Evolutionary conservation across 2,329 filamentous ascomycete species (phyloP).

Genomic region (Ophiostoma populinum): DNA sequence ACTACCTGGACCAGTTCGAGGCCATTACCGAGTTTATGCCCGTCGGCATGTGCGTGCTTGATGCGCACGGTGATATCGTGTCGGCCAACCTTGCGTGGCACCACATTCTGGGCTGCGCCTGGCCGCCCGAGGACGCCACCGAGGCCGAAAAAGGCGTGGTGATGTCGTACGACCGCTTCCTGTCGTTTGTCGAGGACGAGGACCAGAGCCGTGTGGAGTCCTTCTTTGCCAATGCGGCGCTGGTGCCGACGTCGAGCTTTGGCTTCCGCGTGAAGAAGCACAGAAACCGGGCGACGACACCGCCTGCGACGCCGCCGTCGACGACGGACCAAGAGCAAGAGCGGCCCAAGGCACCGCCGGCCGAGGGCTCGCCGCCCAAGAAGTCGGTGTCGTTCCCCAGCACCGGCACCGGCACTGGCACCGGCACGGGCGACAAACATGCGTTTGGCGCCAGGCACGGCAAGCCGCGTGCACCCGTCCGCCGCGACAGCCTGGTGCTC

Average conservation of each 20-base stretch:
- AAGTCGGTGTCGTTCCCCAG: conserved; percentile 17
- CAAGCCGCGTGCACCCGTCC: not conserved
- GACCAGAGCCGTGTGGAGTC: conserved; percentile 24
- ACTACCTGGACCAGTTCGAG: conserved; percentile 42
- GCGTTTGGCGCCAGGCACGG: too few species aligned
- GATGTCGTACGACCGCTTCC: conserved; percentile 15
- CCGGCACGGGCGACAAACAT: not conserved
- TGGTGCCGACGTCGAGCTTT: conserved; percentile 23
- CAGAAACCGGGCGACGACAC: conserved; percentile 12
- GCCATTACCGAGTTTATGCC: conserved; percentile 58
- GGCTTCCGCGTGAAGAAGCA: conserved; percentile 27
- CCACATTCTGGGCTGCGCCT: conserved; percentile 29
- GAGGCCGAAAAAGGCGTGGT: conserved; percentile 7
- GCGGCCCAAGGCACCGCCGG: too few species aligned
- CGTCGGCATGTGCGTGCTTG: conserved; percentile 56
- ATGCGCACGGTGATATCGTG: conserved; percentile 43
- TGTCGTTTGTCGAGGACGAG: conserved; percentile 28
- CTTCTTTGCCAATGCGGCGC: conserved; percentile 24
- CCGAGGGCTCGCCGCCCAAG: conserved; percentile 17
- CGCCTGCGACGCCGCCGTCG: too few species aligned
- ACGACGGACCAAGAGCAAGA: too few species aligned
- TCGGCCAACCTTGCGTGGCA: conserved; percentile 56
- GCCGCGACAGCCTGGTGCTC: conserved; percentile 8
- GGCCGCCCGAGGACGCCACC: not conserved
- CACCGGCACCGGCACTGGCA: not conserved